Evolutionary conservation across 768 basidiomycete genomes (phyloP), one percentile per base, ranked within the genome.

Genomic region (Glaciozyma antarctica): DNA sequence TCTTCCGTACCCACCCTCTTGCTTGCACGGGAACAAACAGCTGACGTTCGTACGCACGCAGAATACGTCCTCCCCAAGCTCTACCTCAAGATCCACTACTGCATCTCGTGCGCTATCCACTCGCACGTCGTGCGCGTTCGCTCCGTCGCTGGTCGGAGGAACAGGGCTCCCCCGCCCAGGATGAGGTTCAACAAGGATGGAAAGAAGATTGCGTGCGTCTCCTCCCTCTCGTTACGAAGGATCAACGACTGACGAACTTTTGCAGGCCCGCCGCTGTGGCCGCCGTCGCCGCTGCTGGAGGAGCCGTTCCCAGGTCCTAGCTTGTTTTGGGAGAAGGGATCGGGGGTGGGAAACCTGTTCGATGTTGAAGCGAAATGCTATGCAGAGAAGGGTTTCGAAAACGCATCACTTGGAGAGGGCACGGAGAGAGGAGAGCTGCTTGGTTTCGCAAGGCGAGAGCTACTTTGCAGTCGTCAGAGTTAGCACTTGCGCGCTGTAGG

Each of bases 91-190:
- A 90, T 95, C 74, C 87, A 85, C 52, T 97, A 99, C 83, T 99
- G 95, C 79, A 88, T 99, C 64, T 95, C 93, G 57, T 99, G 95
- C 77, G 95, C 95, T 47, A 97, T 99, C 78, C 95, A 99, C 83
- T 91, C 92, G 73, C 95, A 99, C 79, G 93, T 99, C 71, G 95
- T 99, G 71, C 94, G 95, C 78, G 95, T 98, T 58, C 90, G 95
- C 69, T 97, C 95, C 66, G 84, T 88, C 70, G 88, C 89, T 81
- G 90, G 90, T 62, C 88, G 94, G 75, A 84, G 94, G 79, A 98
- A 95, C 86, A 90, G 95, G 78, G 87, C 90, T 5, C 95, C 95
- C 66, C 95, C 95, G 71, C 90, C 91, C 32, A 88, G 95, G 70
- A 80, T 97, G 71, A 83, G 65, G 59, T 72, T 60, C 65, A 71